Evolutionary conservation across 2,329 filamentous ascomycete species (phyloP).

Genomic region (Diaporthe nobilis): DNA sequence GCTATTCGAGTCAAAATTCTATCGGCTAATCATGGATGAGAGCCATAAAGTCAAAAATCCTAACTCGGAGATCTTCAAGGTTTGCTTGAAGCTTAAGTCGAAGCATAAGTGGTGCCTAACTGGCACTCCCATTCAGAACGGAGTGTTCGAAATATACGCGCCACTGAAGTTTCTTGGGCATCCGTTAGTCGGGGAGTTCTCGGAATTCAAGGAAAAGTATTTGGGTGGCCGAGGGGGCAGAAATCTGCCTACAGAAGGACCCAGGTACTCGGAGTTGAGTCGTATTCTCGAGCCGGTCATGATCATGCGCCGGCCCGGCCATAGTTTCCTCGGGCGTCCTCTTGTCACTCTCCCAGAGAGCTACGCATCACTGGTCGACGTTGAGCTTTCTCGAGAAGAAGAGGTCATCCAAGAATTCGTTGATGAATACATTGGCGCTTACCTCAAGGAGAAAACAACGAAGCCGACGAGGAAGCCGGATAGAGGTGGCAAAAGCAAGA

Average conservation of each 20-base stretch:
- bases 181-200: neutral
- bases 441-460: neutral
- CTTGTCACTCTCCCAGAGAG: neutral
- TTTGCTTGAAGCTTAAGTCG: neutral
- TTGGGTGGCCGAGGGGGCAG: neutral
- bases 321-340: neutral
- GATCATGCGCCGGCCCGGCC: neutral
- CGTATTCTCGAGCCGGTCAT: neutral
- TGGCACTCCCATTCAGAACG: constrained; percentile 14
- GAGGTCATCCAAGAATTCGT: neutral
- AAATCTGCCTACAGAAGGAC: neutral
- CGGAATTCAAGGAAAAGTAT: neutral
- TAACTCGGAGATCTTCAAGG: constrained; percentile 40
- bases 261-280: neutral
- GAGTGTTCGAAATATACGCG: neutral
- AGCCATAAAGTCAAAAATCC: constrained; percentile 70
- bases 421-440: neutral
- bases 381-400: neutral
- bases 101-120: constrained; percentile 8
- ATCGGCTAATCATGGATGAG: constrained; percentile 59
- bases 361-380: neutral
- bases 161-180: constrained; percentile 14
- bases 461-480: neutral
- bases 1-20: constrained; percentile 22
- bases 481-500: neutral